Evolutionary conservation across 176 grass and related monocot genomes (phyloP), one percentile per base, ranked within the genome.

Genomic region (Eremochloa ophiuroides): DNA sequence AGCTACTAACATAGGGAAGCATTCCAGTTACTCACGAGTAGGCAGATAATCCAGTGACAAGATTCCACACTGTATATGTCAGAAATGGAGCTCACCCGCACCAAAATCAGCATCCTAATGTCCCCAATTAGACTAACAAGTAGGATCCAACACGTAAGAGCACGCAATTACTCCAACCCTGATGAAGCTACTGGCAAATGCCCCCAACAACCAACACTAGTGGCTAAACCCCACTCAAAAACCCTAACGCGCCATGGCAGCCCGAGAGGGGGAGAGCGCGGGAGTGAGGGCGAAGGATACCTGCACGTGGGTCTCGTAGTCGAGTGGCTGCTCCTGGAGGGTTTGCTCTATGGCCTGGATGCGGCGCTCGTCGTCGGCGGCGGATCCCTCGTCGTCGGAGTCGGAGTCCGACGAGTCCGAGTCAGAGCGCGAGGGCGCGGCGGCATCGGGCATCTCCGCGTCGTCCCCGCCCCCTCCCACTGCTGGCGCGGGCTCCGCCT

Each of bases 291-390:
- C 18, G 53, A 53, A 50, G 72, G 58, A 29, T 27, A 99, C 96
- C 96, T 99, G 84, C 47, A 90, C 85, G 84, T 90, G 85, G 5
- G 87, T 80, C 25, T 88, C 93, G 80, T 99, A 99, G 61, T 95
- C 82, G 28, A 86, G 81, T 29, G 91, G 91, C 61, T 93, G 91
- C 79, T 88, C 85, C 61, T 75, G 86, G 20, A 95, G 84, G 33
- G 91, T 35, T 58, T 82, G 71, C 74, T 95, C 93, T 17, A 99
- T 88, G 44, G 86, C 47, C 88, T 95, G 83, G 76, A 99, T 90
- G 74, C 87, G 88, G 62, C 89, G 91, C 63, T 86, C 86, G 71
- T 85, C 93, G 2, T 74, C 91, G 23, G 69, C 89, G 30, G 75
- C 83, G 27, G 70, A 86, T 27, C 41, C 89, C 18, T 92, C 87